These are phyloP conservation scores for Endotrypanum monterogeii DNA, from an alignment of 208 protist genomes.

Conservation along the genomic window DNA sequence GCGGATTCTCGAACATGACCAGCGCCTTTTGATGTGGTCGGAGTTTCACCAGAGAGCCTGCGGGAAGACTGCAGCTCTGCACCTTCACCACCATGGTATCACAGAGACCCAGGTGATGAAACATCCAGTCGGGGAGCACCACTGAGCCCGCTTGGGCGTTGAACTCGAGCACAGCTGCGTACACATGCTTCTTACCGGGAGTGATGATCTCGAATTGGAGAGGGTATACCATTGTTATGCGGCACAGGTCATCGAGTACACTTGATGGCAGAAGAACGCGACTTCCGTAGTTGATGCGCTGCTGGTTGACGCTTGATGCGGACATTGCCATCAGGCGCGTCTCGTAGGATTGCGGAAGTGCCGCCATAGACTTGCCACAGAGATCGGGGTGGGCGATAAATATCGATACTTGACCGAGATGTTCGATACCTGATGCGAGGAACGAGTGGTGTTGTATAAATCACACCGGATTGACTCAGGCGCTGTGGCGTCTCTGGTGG, in stretches of 20 bases:
- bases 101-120: constrained; percentile 76
- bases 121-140: constrained; percentile 95
- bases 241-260: constrained; percentile 72
- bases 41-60: constrained; percentile 91
- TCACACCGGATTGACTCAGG: not conserved
- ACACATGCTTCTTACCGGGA: constrained; percentile 33
- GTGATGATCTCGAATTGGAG: constrained; percentile 91
- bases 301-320: constrained; percentile 36
- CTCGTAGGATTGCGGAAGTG: constrained; percentile 24
- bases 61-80: constrained; percentile 70
- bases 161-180: constrained; percentile 94
- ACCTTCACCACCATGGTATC: constrained; percentile 65
- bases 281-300: constrained; percentile 70
- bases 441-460: not conserved
- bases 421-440: not conserved
- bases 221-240: constrained; percentile 87
- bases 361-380: constrained; percentile 6
- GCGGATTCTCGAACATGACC: constrained; percentile 92
- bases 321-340: constrained; percentile 35
- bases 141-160: constrained; percentile 85
- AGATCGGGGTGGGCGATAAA: not conserved
- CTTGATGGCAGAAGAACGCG: constrained; percentile 88
- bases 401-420: not conserved
- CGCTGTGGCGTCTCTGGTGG: not conserved
- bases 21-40: constrained; percentile 91